These are phyloP conservation scores for Colletotrichum graminicola DNA, from an alignment of 2,329 filamentous ascomycete species.

Conservation along the genomic window DNA sequence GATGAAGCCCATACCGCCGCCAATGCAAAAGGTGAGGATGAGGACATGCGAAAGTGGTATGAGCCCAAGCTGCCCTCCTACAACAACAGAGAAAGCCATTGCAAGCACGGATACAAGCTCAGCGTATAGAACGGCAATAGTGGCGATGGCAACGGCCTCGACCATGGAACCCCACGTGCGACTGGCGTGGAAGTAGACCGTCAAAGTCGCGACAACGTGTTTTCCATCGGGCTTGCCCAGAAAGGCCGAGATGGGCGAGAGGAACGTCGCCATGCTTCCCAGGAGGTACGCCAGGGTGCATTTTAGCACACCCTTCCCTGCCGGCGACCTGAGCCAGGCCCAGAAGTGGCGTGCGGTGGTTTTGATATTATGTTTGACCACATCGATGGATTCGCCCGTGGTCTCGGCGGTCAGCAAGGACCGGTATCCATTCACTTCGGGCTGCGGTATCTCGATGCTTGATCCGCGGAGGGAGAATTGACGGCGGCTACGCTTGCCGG, in stretches of 20 bases:
- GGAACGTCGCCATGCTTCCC: conserved; percentile 88
- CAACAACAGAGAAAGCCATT: conserved; percentile 84
- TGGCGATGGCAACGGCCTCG: conserved; percentile 82
- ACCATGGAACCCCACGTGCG: conserved; percentile 90
- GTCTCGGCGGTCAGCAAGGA: conserved; percentile 53
- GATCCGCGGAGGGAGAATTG: conserved; percentile 80
- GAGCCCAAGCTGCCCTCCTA: conserved; percentile 69
- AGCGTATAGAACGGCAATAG: conserved; percentile 81
- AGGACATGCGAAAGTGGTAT: conserved; percentile 81
- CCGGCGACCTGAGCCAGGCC: conserved; percentile 76
- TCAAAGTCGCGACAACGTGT: conserved; percentile 92
- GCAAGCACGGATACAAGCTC: conserved; percentile 80
- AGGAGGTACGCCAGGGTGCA: conserved; percentile 91
- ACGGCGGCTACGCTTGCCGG: conserved; percentile 85
- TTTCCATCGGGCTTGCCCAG: conserved; percentile 90
- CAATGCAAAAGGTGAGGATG: conserved; percentile 86
- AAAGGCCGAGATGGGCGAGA: conserved; percentile 76
- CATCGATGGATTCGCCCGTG: conserved; percentile 51
- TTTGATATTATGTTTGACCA: conserved; percentile 54
- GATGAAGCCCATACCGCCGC: conserved; percentile 86
- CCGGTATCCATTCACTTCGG: conserved; percentile 49
- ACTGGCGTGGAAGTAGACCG: conserved; percentile 94
- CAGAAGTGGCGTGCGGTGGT: conserved; percentile 58
- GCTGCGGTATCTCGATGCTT: conserved; percentile 49
- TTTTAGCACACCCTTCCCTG: conserved; percentile 85